Percentiles rank a stretch among this genome's conserved stretches.
phyloP scores from a whole-genome alignment of 305 asterid genomes.

The Lippia alba region DNA sequence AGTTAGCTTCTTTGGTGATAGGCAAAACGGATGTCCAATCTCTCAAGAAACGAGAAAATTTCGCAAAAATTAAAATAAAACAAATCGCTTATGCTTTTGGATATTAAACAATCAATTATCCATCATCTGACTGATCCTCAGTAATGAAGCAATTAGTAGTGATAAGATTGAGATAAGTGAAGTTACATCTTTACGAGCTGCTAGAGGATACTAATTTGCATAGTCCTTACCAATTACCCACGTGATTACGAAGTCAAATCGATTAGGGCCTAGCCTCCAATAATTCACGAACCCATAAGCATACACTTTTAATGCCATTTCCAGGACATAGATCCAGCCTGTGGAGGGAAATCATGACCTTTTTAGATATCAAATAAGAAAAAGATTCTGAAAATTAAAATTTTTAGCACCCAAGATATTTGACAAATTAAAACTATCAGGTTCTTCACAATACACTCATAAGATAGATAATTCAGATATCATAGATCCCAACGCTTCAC shows the following conservation, averaged over 20 bases:
- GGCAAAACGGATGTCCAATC: too few relatives aligned
- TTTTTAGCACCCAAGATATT: neutral
- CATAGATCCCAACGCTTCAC: neutral
- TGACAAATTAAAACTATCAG: neutral
- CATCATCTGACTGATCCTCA: slow-evolving; percentile 5
- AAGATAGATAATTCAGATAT: slow-evolving; percentile 5
- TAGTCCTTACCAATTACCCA: slow-evolving; percentile 85
- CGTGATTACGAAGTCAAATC: slow-evolving; percentile 88
- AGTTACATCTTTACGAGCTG: neutral
- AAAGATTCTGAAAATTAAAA: slow-evolving; percentile 17
- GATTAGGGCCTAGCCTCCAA: slow-evolving; percentile 97
- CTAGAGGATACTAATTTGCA: slow-evolving; percentile 1
- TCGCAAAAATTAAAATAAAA: too few relatives aligned
- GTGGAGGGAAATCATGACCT: slow-evolving; percentile 42
- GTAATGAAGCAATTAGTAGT: slow-evolving; percentile 28
- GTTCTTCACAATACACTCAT: slow-evolving; percentile 10
- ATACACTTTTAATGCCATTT: slow-evolving; percentile 86
- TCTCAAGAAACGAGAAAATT: too few relatives aligned
- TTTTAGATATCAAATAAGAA: slow-evolving; percentile 29
- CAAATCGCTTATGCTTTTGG: neutral
- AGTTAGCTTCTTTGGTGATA: too few relatives aligned
- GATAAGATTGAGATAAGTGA: slow-evolving; percentile 20
- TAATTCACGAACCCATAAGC: slow-evolving; percentile 85
- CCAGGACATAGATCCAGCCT: slow-evolving; percentile 98
- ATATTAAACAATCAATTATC: neutral